Evolutionary conservation across 108 stramenopile genomes (phyloP).

Genomic region (Nitzschia sp.): DNA sequence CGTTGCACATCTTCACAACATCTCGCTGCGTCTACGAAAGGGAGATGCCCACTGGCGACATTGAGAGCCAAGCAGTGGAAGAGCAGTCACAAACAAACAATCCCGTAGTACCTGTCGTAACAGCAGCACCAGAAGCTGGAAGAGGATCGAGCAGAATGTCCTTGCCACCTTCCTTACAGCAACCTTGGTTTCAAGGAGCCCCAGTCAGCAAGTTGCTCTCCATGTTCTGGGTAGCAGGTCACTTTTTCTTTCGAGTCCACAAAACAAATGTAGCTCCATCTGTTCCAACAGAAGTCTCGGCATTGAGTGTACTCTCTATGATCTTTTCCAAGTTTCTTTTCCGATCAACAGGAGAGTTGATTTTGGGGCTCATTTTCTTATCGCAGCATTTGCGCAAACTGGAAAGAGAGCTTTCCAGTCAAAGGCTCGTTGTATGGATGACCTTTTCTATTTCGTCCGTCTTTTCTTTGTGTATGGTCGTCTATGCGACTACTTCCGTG

Average conservation of each 20-base stretch:
- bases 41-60: too few species aligned
- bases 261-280: neutral
- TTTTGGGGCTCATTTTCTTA: constrained; percentile 53
- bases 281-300: constrained; percentile 5
- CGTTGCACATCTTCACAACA: too few species aligned
- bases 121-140: neutral
- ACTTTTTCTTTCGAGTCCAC: constrained; percentile 4
- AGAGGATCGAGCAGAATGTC: neutral
- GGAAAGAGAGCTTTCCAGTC: constrained; percentile 77
- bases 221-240: constrained; percentile 39
- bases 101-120: neutral
- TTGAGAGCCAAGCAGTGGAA: too few species aligned
- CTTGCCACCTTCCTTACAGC: neutral
- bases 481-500: neutral
- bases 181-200: constrained; percentile 58
- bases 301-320: constrained; percentile 38
- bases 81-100: too few species aligned
- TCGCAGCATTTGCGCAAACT: constrained; percentile 47
- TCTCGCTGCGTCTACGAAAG: too few species aligned
- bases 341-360: constrained; percentile 53
- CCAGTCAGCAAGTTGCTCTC: constrained; percentile 57
- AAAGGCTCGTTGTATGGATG: constrained; percentile 50
- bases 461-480: neutral
- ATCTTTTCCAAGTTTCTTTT: constrained; percentile 54
- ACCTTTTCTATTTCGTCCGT: constrained; percentile 30